These are phyloP conservation scores for Mycena belliarum DNA, from an alignment of 768 basidiomycete genomes.

Conservation along the genomic window DNA sequence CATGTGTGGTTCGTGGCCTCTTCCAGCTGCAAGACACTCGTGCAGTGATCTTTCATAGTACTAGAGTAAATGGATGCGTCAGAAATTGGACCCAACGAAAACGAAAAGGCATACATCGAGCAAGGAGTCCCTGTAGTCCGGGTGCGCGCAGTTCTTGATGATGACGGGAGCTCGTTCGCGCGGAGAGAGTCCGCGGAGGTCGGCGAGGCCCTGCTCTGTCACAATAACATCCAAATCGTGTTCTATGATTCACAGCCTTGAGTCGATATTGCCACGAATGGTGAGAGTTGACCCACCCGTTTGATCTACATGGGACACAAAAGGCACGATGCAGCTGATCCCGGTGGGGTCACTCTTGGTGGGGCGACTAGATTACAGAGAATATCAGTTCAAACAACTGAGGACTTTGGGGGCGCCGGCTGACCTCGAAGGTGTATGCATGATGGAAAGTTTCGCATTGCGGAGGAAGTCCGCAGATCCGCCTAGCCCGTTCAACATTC, in stretches of 20 bases:
- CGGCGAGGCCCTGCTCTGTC: constrained; percentile 51
- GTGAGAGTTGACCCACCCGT: constrained; percentile 36
- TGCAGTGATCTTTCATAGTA: constrained; percentile 45
- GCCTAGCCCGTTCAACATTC: constrained; percentile 52
- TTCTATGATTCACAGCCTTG: constrained; percentile 27
- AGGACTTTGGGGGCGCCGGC: too few species aligned
- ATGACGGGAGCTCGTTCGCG: constrained; percentile 48
- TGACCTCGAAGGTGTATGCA: constrained; percentile 52
- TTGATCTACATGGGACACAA: constrained; percentile 49
- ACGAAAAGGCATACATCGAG: constrained; percentile 32
- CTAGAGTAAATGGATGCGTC: constrained; percentile 15
- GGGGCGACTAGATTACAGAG: constrained; percentile 34
- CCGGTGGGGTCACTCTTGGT: constrained; percentile 50
- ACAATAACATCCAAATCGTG: constrained; percentile 51
- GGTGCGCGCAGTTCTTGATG: constrained; percentile 50
- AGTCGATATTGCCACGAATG: background rate
- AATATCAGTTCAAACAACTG: too few species aligned
- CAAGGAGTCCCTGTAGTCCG: constrained; percentile 44
- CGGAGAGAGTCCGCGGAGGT: constrained; percentile 47
- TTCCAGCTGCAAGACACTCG: constrained; percentile 45
- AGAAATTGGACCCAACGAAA: background rate
- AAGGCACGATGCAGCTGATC: constrained; percentile 51
- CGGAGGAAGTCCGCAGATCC: constrained; percentile 51
- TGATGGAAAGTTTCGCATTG: constrained; percentile 51
- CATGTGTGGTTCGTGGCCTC: constrained; percentile 53